Base-by-base conservation (phyloP, 371 early-diverging fungal genomes). In the Cokeromyces recurvatus region DNA sequence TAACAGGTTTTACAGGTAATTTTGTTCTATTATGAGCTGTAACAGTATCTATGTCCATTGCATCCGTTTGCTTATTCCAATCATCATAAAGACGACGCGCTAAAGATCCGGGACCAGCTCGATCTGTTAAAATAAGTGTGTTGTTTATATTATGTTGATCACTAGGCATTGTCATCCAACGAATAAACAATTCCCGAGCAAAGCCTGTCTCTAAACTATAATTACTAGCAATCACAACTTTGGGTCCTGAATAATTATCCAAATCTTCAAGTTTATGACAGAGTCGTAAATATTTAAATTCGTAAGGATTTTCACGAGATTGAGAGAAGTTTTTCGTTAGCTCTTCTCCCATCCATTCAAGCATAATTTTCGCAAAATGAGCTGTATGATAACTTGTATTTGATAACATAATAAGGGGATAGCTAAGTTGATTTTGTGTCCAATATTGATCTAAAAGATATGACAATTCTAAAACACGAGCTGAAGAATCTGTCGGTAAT, bases 291-390 rank as follows among this genome's bases (percentile, higher is more conserved):
- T 85, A 87, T 63, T 84, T 87, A 71, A 95, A 87, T 53, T 95
- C 92, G 55, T 92, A 95, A 0, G 97, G 94, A 46, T 86, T 85
- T 48, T 89, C 90, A 9, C 93, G 81, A 23, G 78, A 74, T 21
- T 81, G 78, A 0, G 85, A 71, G 47, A 93, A 85, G 19, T 81
- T 72, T 20, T 77, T 66, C 10, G 84, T 80, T 17, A 94, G 64
- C n/a, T 76, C 78, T 34, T 89, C 85, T 4, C 92, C 86, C 94
- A 95, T 93, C 98, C 98, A 97, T 68, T 95, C 96, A 32, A 91
- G 74, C 87, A 94, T 94, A 24, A 84, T 84, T 48, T 89, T 88
- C 1, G 96, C 95, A 57, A 84, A 85, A 53, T 89, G 82, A 2
- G 88, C 79, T 14, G 86, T 84, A 14, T 82, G 79, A 46, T 83